Base-by-base conservation (phyloP, 2,329 filamentous ascomycete species). In the Cytospora piceae region DNA sequence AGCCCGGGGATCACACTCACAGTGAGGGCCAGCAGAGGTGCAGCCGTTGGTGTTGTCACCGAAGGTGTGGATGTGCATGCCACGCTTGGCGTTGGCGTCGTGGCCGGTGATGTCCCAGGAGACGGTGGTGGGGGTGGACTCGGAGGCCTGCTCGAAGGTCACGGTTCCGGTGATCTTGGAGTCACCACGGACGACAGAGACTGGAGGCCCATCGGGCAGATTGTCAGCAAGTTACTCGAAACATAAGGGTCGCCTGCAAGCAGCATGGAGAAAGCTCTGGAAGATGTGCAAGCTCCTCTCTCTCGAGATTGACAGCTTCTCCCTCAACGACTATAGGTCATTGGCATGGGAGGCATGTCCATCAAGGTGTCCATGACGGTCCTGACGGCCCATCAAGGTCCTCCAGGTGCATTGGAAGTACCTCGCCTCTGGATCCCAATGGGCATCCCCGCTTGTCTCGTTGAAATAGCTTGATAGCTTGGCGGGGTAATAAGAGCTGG, bases 31-130 rank as follows among this genome's bases (percentile, higher is more conserved):
- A 72, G 95, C 95, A 72, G 92, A 96, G 72, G 94, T 98, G 91
- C 95, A 99, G 80, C 95, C 95, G 83, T 99, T 99, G 86, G 95
- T 98, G 88, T 98, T 98, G 87, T 98, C 95, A 79, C 95, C 95
- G 77, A 97, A 99, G 80, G 95, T 92, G 86, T 99, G 95, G 77
- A 99, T 90, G 87, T 99, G 95, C 87, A 98, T 93, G 81, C 93
- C 95, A 82, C 95, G 94, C 89, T 96, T 88, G 77, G 95, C 94
- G 80, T 96, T 97, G 82, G 94, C 76, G 78, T 98, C 94, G 82
- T 97, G 85, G 82, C 95, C 94, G 69, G 87, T 85, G 82, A 99
- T 93, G 82, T 97, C 88, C 90, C 92, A 99, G 77, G 90, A 87
- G 83, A 99, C 86, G 79, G 85, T 94, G 78, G 95, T 98, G 73